These are phyloP conservation scores for Acephala macrosclerotiorum DNA, from an alignment of 2,329 filamentous ascomycete genomes.

Conservation along the genomic window DNA sequence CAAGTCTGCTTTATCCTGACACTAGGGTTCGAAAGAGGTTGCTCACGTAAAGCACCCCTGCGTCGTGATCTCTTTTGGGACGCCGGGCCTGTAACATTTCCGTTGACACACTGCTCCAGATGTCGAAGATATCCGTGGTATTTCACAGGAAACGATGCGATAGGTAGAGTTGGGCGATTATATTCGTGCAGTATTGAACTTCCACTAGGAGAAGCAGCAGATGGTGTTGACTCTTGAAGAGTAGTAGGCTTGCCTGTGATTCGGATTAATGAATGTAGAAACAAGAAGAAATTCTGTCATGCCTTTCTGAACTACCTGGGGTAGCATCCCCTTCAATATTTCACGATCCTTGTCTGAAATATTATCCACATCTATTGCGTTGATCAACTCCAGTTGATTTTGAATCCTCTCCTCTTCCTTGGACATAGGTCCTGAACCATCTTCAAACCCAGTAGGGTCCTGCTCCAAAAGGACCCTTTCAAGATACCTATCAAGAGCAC, in stretches of 20 bases:
- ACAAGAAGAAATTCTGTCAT: background rate
- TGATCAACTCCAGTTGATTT: slow-evolving; percentile 16
- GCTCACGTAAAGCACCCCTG: background rate
- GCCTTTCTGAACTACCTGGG: slow-evolving; percentile 11
- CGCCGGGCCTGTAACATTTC: background rate
- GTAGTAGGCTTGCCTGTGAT: background rate
- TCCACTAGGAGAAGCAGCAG: background rate
- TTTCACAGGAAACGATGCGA: background rate
- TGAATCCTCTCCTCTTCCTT: slow-evolving; percentile 16
- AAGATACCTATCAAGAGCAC: background rate
- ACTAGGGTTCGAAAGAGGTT: background rate
- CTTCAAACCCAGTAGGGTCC: background rate
- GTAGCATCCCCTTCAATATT: slow-evolving; percentile 19
- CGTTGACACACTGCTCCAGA: background rate
- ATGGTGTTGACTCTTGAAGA: background rate
- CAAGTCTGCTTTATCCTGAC: slow-evolving; percentile 46
- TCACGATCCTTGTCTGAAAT: slow-evolving; percentile 25
- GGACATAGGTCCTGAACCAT: background rate
- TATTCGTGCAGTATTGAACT: background rate
- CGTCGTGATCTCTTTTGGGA: background rate
- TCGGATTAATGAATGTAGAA: background rate
- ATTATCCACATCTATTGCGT: slow-evolving; percentile 21
- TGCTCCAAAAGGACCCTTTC: background rate
- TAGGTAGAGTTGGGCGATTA: background rate
- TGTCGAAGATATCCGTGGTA: background rate